These are phyloP conservation scores for Diaporthe citrichinensis DNA, from an alignment of 2,329 filamentous ascomycete species.

Conservation along the genomic window DNA sequence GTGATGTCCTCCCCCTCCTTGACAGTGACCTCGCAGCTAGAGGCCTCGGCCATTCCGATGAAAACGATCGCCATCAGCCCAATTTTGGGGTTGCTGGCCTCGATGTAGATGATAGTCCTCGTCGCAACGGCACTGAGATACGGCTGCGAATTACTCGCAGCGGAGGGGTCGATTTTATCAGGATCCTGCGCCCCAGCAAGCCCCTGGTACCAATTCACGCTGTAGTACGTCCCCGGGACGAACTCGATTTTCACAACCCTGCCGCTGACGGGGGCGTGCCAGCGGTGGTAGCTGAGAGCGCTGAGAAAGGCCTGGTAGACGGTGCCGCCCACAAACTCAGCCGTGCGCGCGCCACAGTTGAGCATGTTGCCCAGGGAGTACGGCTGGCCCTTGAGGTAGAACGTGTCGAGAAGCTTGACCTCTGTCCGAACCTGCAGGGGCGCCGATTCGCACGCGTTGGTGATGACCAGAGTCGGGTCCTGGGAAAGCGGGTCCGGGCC, in stretches of 20 bases:
- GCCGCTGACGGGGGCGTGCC: slow-evolving; percentile 72
- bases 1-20: neutral
- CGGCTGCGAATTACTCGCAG: slow-evolving; percentile 6
- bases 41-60: slow-evolving; percentile 11
- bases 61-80: neutral
- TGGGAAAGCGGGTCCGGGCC: slow-evolving; percentile 45
- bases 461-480: slow-evolving; percentile 64
- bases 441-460: slow-evolving; percentile 70
- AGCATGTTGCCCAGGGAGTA: slow-evolving; percentile 70
- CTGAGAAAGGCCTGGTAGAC: slow-evolving; percentile 74
- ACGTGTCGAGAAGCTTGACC: slow-evolving; percentile 63
- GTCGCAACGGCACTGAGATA: slow-evolving; percentile 27
- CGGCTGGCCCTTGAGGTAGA: slow-evolving; percentile 73
- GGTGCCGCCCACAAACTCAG: slow-evolving; percentile 67
- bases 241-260: slow-evolving; percentile 66
- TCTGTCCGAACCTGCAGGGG: slow-evolving; percentile 60
- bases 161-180: slow-evolving; percentile 44
- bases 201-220: slow-evolving; percentile 65
- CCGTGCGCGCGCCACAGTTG: slow-evolving; percentile 59
- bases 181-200: slow-evolving; percentile 35
- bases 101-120: slow-evolving; percentile 12
- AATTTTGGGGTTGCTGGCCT: slow-evolving; percentile 7
- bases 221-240: slow-evolving; percentile 71
- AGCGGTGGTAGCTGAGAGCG: slow-evolving; percentile 72
- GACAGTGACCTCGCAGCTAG: slow-evolving; percentile 11